A percentile compares a stretch with the other conserved stretches of the same genome.
Evolutionary conservation across 257 asterid genomes (phyloP).

Genomic region (Prunella vulgaris): DNA sequence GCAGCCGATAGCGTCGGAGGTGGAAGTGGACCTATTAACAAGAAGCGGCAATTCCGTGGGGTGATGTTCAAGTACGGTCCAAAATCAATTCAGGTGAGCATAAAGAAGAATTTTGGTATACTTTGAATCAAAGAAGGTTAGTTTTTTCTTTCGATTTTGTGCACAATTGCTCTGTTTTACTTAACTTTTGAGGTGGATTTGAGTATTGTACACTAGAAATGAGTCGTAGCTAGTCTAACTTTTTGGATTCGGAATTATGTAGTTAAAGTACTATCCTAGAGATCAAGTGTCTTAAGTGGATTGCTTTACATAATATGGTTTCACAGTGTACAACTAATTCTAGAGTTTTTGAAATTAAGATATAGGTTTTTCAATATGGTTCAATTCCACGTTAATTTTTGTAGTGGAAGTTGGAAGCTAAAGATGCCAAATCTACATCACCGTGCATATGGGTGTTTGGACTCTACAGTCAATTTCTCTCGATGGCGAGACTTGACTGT

Average conservation of each 20-base stretch:
- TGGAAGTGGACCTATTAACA: conserved; percentile 52
- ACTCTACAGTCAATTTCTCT: too few species aligned
- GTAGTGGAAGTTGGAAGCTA: neutral
- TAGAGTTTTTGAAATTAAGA: conserved; percentile 5
- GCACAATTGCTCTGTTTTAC: neutral
- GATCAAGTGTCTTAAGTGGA: conserved; percentile 19
- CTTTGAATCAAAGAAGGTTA: neutral
- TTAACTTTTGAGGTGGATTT: conserved; percentile 18
- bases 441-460: too few species aligned
- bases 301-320: neutral
- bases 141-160: neutral
- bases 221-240: neutral
- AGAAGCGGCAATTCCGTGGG: conserved; percentile 75
- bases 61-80: conserved; percentile 86
- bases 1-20: conserved; percentile 34
- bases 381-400: neutral
- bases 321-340: conserved; percentile 3
- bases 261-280: conserved; percentile 5
- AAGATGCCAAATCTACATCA: too few species aligned
- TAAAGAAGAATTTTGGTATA: neutral
- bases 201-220: conserved; percentile 8
- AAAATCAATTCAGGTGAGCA: conserved; percentile 64
- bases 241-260: neutral
- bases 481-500: too few species aligned
- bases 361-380: neutral